Percentiles rank a stretch among this genome's conserved stretches.
phyloP scores from a whole-genome alignment of 129 eudicot genomes.

The Silybum marianum region DNA sequence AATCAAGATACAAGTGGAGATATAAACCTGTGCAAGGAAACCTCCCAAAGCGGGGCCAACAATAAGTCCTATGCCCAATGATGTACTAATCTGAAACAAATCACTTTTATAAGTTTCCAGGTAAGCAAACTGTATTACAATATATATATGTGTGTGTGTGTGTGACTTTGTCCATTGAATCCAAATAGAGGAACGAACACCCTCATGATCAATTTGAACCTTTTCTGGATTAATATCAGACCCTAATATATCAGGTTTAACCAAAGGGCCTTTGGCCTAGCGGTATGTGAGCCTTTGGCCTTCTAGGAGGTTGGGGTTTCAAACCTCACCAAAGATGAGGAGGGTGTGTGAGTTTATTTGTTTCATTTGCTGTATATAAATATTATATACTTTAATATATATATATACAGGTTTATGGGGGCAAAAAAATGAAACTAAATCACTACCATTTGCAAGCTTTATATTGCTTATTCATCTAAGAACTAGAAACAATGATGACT shows the following conservation, averaged over 20 bases:
- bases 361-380: too few species aligned
- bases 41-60: conserved; percentile 97
- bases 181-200: not conserved
- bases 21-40: conserved; percentile 77
- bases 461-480: too few species aligned
- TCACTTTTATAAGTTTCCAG: not conserved
- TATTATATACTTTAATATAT: too few species aligned
- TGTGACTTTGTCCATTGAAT: not conserved
- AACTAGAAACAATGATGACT: not conserved
- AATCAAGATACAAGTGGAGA: conserved; percentile 5
- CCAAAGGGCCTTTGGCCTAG: too few species aligned
- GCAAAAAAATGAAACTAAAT: not conserved
- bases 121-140: not conserved
- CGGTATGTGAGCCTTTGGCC: too few species aligned
- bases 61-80: conserved; percentile 94
- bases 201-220: not conserved
- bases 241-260: not conserved
- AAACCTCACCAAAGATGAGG: too few species aligned
- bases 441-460: not conserved
- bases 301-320: too few species aligned
- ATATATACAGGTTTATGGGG: too few species aligned
- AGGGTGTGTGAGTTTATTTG: too few species aligned
- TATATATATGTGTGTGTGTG: too few species aligned
- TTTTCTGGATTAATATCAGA: not conserved
- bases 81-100: conserved; percentile 63